Conservation (phyloP, 345 rosid genomes). For the Lepidium didymum region DNA sequence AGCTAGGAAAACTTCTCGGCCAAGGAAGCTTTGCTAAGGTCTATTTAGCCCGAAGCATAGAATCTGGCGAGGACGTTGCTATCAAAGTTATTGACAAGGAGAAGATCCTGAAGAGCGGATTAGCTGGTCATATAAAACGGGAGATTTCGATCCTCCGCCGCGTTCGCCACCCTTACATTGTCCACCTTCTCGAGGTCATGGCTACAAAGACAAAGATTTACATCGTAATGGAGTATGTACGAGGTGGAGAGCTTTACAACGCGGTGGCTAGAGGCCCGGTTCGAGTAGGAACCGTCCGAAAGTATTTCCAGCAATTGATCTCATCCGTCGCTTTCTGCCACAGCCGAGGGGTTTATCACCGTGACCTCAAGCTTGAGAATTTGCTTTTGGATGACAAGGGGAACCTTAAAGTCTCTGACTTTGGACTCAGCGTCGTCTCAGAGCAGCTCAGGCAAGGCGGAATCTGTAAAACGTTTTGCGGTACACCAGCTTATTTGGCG, state of each 20-base stretch:
- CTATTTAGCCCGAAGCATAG: conserved; percentile 57
- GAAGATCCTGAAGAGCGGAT: conserved; percentile 32
- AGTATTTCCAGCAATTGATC: conserved; percentile 71
- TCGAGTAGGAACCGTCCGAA: conserved; percentile 55
- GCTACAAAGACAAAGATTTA: conserved; percentile 84
- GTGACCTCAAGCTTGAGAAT: conserved; percentile 85
- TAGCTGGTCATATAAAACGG: conserved; percentile 65
- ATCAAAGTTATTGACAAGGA: conserved; percentile 81
- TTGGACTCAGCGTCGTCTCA: conserved; percentile 71
- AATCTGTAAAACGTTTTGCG: conserved; percentile 71
- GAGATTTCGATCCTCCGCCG: conserved; percentile 89
- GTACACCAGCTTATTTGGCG: conserved; percentile 70
- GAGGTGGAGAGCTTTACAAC: conserved; percentile 83
- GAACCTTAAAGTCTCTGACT: conserved; percentile 71
- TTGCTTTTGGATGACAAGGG: conserved; percentile 70
- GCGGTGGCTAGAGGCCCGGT: conserved; percentile 70
- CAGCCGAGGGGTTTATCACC: conserved; percentile 82
- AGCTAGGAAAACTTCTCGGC: conserved; percentile 80
- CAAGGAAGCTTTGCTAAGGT: conserved; percentile 97
- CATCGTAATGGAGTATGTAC: conserved; percentile 77
- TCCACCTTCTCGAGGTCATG: conserved; percentile 63
- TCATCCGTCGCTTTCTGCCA: conserved; percentile 87
- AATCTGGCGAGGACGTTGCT: conserved; percentile 69
- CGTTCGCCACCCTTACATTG: conserved; percentile 62
- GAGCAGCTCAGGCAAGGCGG: conserved; percentile 65